A percentile compares a stretch with the other conserved stretches of the same genome.
phyloP scores from a whole-genome alignment of 2,329 filamentous ascomycete genomes.

The Xylariaceae sp. region DNA sequence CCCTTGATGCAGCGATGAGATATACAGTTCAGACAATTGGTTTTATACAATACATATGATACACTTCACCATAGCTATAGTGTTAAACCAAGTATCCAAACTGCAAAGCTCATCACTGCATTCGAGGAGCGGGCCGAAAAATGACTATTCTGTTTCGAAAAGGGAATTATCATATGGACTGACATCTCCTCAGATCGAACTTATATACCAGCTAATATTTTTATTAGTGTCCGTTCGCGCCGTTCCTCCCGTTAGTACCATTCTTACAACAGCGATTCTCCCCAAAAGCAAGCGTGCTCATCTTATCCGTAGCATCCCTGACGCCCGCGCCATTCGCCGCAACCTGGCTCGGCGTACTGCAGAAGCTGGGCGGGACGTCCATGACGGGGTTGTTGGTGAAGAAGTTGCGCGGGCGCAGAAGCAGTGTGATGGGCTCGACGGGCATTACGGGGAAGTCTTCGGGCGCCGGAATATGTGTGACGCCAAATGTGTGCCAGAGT shows the following conservation, averaged over 20 bases:
- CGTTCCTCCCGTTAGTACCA: slow-evolving; percentile 21
- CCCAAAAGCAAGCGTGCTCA: slow-evolving; percentile 28
- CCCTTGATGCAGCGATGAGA: too few species aligned
- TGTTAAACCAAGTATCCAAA: too few species aligned
- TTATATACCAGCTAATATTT: too few species aligned
- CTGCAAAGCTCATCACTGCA: too few species aligned
- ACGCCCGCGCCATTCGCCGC: slow-evolving; percentile 29
- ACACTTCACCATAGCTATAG: too few species aligned
- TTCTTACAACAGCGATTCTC: slow-evolving; percentile 8
- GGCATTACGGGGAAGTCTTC: slow-evolving; percentile 95
- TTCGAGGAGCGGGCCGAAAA: too few species aligned
- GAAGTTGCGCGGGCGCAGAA: slow-evolving; percentile 78
- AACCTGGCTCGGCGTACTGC: slow-evolving; percentile 64
- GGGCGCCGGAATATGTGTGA: slow-evolving; percentile 83
- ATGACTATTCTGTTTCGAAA: too few species aligned
- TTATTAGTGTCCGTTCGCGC: too few species aligned
- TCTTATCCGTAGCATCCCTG: slow-evolving; percentile 29
- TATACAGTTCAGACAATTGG: too few species aligned
- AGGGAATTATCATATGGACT: too few species aligned
- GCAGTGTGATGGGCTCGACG: slow-evolving; percentile 75
- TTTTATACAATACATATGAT: too few species aligned
- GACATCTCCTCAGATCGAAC: too few species aligned
- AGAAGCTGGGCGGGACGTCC: slow-evolving; percentile 75
- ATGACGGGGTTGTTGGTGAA: slow-evolving; percentile 75
- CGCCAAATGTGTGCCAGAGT: slow-evolving; percentile 89